These are phyloP conservation scores for Phytopythium boreale DNA, from an alignment of 352 stramenopile species.

Conservation along the genomic window DNA sequence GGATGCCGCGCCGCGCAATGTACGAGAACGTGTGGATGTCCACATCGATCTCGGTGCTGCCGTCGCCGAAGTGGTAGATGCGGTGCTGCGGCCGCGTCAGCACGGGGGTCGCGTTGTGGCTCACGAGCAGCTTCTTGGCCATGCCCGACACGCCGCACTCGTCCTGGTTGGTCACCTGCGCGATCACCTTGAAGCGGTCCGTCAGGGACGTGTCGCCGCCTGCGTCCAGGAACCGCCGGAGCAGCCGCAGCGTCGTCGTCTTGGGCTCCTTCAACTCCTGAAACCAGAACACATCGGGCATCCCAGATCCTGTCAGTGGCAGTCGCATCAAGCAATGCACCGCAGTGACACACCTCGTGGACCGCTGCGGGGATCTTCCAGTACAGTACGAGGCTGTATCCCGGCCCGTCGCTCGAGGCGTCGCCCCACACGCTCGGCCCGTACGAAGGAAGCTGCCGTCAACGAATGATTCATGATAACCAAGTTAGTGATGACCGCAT, in stretches of 20 bases:
- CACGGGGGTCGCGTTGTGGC: conserved; percentile 80
- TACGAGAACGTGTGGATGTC: conserved; percentile 84
- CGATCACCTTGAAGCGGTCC: conserved; percentile 85
- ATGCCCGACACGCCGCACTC: conserved; percentile 78
- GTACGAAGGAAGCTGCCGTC: conserved; percentile 61
- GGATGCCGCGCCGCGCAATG: conserved; percentile 75
- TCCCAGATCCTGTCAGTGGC: background rate
- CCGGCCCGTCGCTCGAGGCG: conserved; percentile 54
- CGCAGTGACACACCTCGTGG: conserved; percentile 34
- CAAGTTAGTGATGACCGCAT: background rate
- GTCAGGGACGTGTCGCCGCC: conserved; percentile 62
- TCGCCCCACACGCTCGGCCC: conserved; percentile 74
- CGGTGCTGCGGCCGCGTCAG: conserved; percentile 82
- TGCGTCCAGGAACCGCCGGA: conserved; percentile 73
- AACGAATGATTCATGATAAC: background rate
- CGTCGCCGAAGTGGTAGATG: conserved; percentile 73
- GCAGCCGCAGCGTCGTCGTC: conserved; percentile 48
- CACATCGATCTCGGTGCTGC: conserved; percentile 72
- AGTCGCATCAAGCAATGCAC: background rate
- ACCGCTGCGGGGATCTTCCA: conserved; percentile 74
- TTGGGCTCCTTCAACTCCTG: conserved; percentile 61
- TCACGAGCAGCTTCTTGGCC: conserved; percentile 71
- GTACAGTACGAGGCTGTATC: conserved; percentile 76
- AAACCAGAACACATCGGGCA: background rate
- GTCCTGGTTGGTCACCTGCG: conserved; percentile 81